Base-by-base conservation (phyloP, 1,139 yeast species). In the Taphrina pruni region DNA sequence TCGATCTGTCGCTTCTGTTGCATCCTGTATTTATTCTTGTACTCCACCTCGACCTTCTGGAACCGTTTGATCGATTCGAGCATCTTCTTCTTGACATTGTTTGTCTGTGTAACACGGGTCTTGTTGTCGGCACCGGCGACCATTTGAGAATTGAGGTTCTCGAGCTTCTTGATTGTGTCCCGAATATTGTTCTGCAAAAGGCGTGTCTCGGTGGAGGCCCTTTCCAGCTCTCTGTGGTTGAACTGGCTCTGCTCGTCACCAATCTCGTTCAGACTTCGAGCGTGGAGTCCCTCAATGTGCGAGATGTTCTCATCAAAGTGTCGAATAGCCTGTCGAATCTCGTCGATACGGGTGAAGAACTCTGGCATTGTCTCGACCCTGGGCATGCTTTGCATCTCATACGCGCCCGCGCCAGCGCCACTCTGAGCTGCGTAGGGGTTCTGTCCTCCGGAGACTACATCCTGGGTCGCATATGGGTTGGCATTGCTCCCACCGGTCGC, bases 1-100 rank as follows among this genome's bases (percentile, higher is more conserved):
- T 87, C 87, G 81, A 89, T 92, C 82, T 94, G 98, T 79, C 97
- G 88, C 77, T 89, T 94, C 65, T 97, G 97, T 76, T 90, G 97
- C 72, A 86, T 86, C 79, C 89, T 87, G 78, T 91, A 90, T 76
- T 88, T 87, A 77, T 89, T 92, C 74, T 93, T 86, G 82, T 90
- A 92, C 77, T 88, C 87, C 73, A 92, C 91, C 80, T 95, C 98
- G 73, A 90, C 86, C 76, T 87, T 84, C 78, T 96, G 87, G 82
- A 90, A 92, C 76, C 87, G 90, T 78, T 91, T 95, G 77, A 94
- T 93, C 69, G 89, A 84, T 73, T 87, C 87, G 83, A 92, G 86
- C 79, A 94, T 95, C 78, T 90, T 87, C 78, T 87, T 88, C 82
- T 96, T 89, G 71, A 90, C 85, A 76, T 89, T 89, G 78, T 92